Percentiles rank a stretch among this genome's conserved stretches.
These are phyloP conservation scores for Cyberlindnera lachancei DNA, from an alignment of 805 yeast species.

Conservation along the genomic window DNA sequence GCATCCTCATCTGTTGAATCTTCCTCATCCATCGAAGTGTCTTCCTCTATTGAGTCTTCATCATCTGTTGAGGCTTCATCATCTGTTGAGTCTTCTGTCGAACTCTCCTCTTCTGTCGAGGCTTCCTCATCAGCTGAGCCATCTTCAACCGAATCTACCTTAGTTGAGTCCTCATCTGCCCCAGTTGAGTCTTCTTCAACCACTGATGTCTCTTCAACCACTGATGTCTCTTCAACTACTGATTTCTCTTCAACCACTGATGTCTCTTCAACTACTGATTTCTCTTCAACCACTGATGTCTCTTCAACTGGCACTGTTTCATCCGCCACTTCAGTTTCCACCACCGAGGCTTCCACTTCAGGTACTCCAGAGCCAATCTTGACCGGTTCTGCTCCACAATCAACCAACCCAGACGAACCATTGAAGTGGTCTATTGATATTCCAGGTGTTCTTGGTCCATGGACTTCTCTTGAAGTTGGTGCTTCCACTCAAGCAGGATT, in stretches of 20 bases:
- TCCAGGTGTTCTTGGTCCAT: slow-evolving; percentile 19
- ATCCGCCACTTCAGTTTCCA: slow-evolving; percentile 1
- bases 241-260: slow-evolving; percentile 1
- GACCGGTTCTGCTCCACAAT: slow-evolving; percentile 4
- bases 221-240: not conserved
- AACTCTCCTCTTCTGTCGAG: slow-evolving; percentile 1
- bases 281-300: not conserved
- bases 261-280: not conserved
- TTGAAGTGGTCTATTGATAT: slow-evolving; percentile 11
- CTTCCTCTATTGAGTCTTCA: too few relatives aligned
- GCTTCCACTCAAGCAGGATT: slow-evolving; percentile 4
- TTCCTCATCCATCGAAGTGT: too few relatives aligned
- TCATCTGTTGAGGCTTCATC: slow-evolving; percentile 4
- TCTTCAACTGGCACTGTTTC: slow-evolving; percentile 1
- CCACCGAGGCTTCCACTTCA: not conserved
- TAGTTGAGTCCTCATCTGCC: slow-evolving; percentile 5
- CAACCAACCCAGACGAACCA: too few relatives aligned
- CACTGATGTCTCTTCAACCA: not conserved
- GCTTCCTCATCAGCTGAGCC: slow-evolving; percentile 6
- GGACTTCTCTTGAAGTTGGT: slow-evolving; percentile 10
- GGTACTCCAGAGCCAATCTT: slow-evolving; percentile 2
- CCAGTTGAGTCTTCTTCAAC: slow-evolving; percentile 1
- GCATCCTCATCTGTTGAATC: not conserved
- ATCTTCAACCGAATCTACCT: slow-evolving; percentile 5
- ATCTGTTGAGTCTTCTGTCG: not conserved